Evolutionary conservation across 768 basidiomycete genomes (phyloP).

Genomic region (Lentinula detonsa): DNA sequence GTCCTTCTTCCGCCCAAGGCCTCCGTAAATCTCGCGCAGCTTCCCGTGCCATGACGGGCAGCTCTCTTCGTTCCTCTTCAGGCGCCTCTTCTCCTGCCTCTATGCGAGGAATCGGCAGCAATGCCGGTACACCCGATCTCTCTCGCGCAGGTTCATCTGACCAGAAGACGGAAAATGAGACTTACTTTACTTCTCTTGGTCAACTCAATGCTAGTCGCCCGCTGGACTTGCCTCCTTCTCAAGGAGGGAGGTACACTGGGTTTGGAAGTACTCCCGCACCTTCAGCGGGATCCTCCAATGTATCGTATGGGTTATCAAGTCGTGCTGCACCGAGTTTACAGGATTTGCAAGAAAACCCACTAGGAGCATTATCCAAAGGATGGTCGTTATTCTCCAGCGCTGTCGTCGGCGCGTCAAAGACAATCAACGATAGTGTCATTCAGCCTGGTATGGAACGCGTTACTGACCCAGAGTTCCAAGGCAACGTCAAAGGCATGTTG

Average conservation of each 20-base stretch:
- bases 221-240: conserved; percentile 80
- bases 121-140: conserved; percentile 37
- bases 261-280: conserved; percentile 83
- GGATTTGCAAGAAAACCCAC: conserved; percentile 84
- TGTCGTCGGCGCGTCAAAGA: conserved; percentile 72
- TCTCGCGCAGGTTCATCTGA: conserved; percentile 24
- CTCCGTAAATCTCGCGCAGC: conserved; percentile 84
- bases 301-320: conserved; percentile 71
- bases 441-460: conserved; percentile 85
- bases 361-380: conserved; percentile 83
- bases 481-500: conserved; percentile 68
- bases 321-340: conserved; percentile 69
- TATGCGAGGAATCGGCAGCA: conserved; percentile 27
- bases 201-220: conserved; percentile 74
- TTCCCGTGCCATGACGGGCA: conserved; percentile 42
- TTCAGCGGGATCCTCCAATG: conserved; percentile 40
- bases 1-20: conserved; percentile 72
- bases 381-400: conserved; percentile 94
- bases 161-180: conserved; percentile 79
- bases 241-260: conserved; percentile 90
- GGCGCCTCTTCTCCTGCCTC: conserved; percentile 43
- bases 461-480: conserved; percentile 74
- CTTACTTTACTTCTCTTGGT: conserved; percentile 81
- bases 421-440: conserved; percentile 80
- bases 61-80: conserved; percentile 46